A percentile compares a stretch with the other conserved stretches of the same genome.
phyloP scores from a whole-genome alignment of 2,329 filamentous ascomycete species.

The Neodidymelliopsis sp. region DNA sequence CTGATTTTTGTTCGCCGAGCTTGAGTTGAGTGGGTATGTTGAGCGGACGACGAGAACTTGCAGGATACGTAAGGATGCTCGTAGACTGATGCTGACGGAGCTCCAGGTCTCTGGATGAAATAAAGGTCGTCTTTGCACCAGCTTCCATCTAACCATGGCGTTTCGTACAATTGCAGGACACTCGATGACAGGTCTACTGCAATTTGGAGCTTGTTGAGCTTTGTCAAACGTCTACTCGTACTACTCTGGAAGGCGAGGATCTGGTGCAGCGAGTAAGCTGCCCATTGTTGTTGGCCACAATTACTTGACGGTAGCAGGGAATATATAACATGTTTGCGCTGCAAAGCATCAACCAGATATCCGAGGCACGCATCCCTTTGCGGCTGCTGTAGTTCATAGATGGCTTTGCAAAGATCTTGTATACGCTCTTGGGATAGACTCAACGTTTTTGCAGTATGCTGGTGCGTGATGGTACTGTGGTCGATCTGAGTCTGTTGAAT shows the following conservation, averaged over 20 bases:
- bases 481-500: too few relatives aligned
- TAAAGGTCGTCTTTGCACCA: constrained; percentile 29
- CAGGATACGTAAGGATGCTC: constrained; percentile 28
- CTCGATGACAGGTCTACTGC: constrained; percentile 29
- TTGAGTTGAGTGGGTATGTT: not conserved
- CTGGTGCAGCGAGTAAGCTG: constrained; percentile 19
- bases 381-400: constrained; percentile 19
- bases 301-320: constrained; percentile 2
- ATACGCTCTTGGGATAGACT: not conserved
- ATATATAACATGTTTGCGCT: constrained; percentile 28
- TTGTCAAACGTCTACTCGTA: constrained; percentile 13
- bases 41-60: constrained; percentile 4
- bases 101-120: constrained; percentile 28
- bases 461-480: too few relatives aligned
- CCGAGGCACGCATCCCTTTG: constrained; percentile 22
- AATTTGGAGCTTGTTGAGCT: constrained; percentile 25
- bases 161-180: constrained; percentile 32
- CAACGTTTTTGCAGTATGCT: not conserved
- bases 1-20: not conserved
- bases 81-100: constrained; percentile 13
- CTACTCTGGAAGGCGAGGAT: constrained; percentile 10
- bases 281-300: constrained; percentile 21
- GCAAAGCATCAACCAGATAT: constrained; percentile 19
- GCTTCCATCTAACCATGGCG: constrained; percentile 31
- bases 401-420: constrained; percentile 24